Conservation (phyloP, 179 eudicot genomes). For the Beta lomatogona region DNA sequence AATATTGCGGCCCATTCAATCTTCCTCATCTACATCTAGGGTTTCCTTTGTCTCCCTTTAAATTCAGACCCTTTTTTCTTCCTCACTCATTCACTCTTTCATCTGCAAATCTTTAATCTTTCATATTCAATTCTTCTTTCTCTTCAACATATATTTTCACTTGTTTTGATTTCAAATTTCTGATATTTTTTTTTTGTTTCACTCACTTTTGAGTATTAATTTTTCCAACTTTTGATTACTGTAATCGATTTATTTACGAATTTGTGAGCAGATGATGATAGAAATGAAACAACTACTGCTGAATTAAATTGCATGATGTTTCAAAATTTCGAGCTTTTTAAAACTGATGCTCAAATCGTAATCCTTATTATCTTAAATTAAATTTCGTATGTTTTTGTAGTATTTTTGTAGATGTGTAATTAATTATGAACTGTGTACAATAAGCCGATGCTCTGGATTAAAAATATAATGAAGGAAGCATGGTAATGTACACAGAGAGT, state of each 20-base stretch:
- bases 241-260: no score
- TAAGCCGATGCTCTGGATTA: slow-evolving; percentile 84
- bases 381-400: no score
- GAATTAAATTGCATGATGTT: slow-evolving; percentile 31
- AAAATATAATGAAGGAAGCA: slow-evolving; percentile 57
- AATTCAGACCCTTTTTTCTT: background rate
- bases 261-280: slow-evolving; percentile 34
- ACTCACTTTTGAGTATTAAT: background rate
- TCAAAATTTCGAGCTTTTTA: slow-evolving; percentile 48
- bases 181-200: no score
- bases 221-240: no score
- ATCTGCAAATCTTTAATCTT: background rate
- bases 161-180: background rate
- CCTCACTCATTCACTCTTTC: background rate
- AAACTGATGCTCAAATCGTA: slow-evolving; percentile 43
- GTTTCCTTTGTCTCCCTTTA: slow-evolving; percentile 5
- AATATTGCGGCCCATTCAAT: background rate
- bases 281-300: background rate
- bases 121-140: background rate
- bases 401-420: background rate
- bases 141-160: background rate
- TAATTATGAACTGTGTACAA: slow-evolving; percentile 40
- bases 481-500: slow-evolving; percentile 67
- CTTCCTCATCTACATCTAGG: background rate
- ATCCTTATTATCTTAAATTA: background rate